These are phyloP conservation scores for Aethionema arabicum DNA, from an alignment of 345 rosid genomes.

Conservation along the genomic window DNA sequence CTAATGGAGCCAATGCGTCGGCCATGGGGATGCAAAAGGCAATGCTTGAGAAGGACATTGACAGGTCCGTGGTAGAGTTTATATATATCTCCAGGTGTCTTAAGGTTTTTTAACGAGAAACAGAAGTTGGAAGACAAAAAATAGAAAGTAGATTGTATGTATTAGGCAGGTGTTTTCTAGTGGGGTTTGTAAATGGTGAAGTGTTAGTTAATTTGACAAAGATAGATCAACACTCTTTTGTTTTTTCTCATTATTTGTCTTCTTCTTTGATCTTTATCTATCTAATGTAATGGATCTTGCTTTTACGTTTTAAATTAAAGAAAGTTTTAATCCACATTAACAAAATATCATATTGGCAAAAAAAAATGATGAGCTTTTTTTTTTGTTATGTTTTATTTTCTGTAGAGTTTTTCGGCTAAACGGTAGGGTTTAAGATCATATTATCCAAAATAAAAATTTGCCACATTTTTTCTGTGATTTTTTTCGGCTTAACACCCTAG, in stretches of 20 bases:
- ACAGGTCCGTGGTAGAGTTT: conserved; percentile 84
- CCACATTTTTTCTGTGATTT: too few species aligned
- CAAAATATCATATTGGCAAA: too few species aligned
- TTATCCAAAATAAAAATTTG: too few species aligned
- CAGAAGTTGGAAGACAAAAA: conserved; percentile 27
- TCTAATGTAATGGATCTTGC: conserved; percentile 30
- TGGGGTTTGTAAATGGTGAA: conserved; percentile 48
- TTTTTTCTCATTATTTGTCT: conserved; percentile 2
- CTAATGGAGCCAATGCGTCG: conserved; percentile 46
- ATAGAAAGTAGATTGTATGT: conserved; percentile 43
- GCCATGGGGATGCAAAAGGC: conserved; percentile 62
- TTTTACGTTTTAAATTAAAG: too few species aligned
- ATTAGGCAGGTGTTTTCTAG: conserved; percentile 38
- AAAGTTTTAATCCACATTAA: too few species aligned
- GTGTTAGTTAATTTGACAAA: conserved; percentile 31
- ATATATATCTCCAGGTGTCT: conserved; percentile 3
- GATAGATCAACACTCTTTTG: conserved; percentile 27
- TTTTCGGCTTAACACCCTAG: too few species aligned
- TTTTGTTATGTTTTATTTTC: too few species aligned
- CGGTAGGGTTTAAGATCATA: too few species aligned
- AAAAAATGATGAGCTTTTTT: too few species aligned
- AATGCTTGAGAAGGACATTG: conserved; percentile 78
- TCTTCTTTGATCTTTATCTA: conserved; percentile 26
- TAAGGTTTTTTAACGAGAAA: conserved; percentile 22
- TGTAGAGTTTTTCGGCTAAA: too few species aligned